These are phyloP conservation scores for Epichloe hybrida DNA, from an alignment of 2,329 filamentous ascomycete genomes.

Conservation along the genomic window DNA sequence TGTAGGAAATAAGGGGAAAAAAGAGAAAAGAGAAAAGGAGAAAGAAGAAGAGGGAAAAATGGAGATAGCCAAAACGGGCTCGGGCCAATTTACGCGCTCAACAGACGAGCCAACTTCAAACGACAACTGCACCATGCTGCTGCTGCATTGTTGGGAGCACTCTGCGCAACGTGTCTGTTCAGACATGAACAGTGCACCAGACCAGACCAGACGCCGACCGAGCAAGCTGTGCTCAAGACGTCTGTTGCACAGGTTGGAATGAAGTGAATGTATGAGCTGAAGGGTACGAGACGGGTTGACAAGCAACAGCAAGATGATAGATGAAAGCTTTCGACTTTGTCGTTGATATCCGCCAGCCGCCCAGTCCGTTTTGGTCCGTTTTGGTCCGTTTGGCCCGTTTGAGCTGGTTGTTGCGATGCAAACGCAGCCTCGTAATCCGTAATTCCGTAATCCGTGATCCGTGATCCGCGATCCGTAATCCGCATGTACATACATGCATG, in stretches of 20 bases:
- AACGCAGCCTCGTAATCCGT: conserved; percentile 4
- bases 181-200: background rate
- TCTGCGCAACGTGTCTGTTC: background rate
- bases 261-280: too few relatives aligned
- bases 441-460: too few relatives aligned
- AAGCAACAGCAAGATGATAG: background rate
- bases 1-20: background rate
- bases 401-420: conserved; percentile 2
- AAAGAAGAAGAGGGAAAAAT: too few relatives aligned
- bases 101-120: too few relatives aligned
- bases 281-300: background rate
- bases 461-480: too few relatives aligned
- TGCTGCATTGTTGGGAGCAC: background rate
- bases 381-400: too few relatives aligned
- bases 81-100: background rate
- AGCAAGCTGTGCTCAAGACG: background rate
- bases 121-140: too few relatives aligned
- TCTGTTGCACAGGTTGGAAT: background rate
- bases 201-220: background rate
- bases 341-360: background rate
- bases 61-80: background rate
- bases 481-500: too few relatives aligned
- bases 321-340: background rate
- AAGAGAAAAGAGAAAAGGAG: background rate
- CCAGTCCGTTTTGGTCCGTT: background rate